phyloP scores from a whole-genome alignment of 2,329 filamentous ascomycete genomes.

The Scytalidium lignicola region DNA sequence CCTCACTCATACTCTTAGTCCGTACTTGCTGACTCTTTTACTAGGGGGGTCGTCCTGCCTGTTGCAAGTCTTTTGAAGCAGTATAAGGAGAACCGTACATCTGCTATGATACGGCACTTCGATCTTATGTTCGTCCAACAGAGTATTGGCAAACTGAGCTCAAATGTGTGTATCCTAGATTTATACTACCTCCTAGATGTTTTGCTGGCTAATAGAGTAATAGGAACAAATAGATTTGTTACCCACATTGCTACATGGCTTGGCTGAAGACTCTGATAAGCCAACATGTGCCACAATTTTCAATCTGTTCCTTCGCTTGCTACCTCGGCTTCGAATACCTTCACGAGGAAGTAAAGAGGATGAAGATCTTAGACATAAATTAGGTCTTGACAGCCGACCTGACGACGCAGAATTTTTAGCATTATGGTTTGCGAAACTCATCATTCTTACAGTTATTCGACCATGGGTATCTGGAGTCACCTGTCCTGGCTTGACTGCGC shows the following conservation, averaged over 20 bases:
- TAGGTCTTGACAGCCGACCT: slow-evolving; percentile 57
- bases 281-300: slow-evolving; percentile 62
- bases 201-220: slow-evolving; percentile 22
- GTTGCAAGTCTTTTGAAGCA: slow-evolving; percentile 82
- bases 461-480: slow-evolving; percentile 25
- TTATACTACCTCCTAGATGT: slow-evolving; percentile 20
- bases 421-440: slow-evolving; percentile 68
- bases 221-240: slow-evolving; percentile 66
- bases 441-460: slow-evolving; percentile 57
- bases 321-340: slow-evolving; percentile 68
- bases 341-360: slow-evolving; percentile 77
- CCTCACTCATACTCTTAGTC: slow-evolving; percentile 5
- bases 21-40: slow-evolving; percentile 6
- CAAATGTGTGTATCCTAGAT: slow-evolving; percentile 37
- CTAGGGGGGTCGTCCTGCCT: slow-evolving; percentile 63
- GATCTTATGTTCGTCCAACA: slow-evolving; percentile 88
- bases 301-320: slow-evolving; percentile 72
- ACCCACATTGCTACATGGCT: slow-evolving; percentile 63
- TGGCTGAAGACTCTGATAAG: slow-evolving; percentile 53
- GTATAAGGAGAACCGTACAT: slow-evolving; percentile 70
- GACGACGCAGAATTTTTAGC: slow-evolving; percentile 72
- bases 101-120: slow-evolving; percentile 75
- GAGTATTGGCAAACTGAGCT: slow-evolving; percentile 59
- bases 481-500: slow-evolving; percentile 53
- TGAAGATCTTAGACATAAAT: slow-evolving; percentile 53